Conservation (phyloP, 495 filamentous ascomycete genomes). For the Neurospora sp. region DNA sequence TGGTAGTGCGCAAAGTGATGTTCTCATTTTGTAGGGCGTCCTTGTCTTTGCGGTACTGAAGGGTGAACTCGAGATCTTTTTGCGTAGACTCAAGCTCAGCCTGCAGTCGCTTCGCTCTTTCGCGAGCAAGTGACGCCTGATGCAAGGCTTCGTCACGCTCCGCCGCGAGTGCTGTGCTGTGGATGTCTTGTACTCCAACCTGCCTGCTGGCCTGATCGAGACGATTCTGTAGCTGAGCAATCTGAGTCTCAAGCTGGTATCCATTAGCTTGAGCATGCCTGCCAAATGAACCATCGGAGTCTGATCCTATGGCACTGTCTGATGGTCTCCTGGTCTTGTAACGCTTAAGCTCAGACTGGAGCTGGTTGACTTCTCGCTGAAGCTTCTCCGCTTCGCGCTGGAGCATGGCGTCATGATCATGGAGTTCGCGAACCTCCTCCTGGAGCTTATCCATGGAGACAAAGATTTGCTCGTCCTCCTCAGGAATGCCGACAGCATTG, state of each 20-base stretch:
- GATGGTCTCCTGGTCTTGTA: constrained; percentile 26
- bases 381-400: constrained; percentile 39
- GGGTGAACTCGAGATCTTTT: constrained; percentile 24
- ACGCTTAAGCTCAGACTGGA: constrained; percentile 32
- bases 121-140: constrained; percentile 30
- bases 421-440: constrained; percentile 37
- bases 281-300: constrained; percentile 32
- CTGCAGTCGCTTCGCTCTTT: constrained; percentile 34
- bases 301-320: constrained; percentile 38
- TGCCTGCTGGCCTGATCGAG: constrained; percentile 37
- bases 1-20: constrained; percentile 22
- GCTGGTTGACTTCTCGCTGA: constrained; percentile 33
- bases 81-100: constrained; percentile 30
- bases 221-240: constrained; percentile 29
- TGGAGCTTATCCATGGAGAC: constrained; percentile 47
- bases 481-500: constrained; percentile 27
- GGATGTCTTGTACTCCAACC: constrained; percentile 36
- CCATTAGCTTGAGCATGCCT: constrained; percentile 24
- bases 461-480: constrained; percentile 41
- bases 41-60: constrained; percentile 23
- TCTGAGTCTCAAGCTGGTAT: constrained; percentile 31
- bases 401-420: constrained; percentile 40
- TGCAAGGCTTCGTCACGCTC: constrained; percentile 39
- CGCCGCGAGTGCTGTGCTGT: constrained; percentile 32
- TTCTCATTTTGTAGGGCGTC: constrained; percentile 27